A percentile compares a stretch with the other conserved stretches of the same genome.
Conservation (phyloP, 345 rosid species). For the Angophora floribunda region DNA sequence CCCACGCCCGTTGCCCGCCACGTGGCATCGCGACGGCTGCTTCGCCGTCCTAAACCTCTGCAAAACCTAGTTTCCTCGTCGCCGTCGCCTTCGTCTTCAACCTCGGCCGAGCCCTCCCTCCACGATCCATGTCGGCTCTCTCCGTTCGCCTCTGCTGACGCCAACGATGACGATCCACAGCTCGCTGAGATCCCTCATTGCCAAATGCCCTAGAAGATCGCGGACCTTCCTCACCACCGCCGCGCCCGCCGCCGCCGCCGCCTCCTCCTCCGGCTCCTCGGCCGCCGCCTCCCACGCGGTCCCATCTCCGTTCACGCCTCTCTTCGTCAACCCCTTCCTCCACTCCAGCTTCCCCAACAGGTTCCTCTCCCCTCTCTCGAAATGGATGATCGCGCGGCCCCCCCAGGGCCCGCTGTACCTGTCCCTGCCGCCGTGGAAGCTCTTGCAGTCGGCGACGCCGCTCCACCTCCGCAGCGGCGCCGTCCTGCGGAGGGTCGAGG, state of each 20-base stretch:
- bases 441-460: constrained; percentile 75
- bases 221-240: constrained; percentile 31
- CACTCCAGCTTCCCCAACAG: constrained; percentile 9
- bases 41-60: background rate
- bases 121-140: rapidly evolving
- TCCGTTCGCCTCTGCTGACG: rapidly evolving
- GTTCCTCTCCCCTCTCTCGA: constrained; percentile 31
- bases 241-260: constrained; percentile 11
- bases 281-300: constrained; percentile 8
- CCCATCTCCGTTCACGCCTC: constrained; percentile 13
- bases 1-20: background rate
- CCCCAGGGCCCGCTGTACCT: constrained; percentile 73
- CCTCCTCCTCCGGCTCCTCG: constrained; percentile 6
- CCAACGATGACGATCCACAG: constrained; percentile 49
- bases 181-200: constrained; percentile 24
- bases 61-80: background rate
- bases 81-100: background rate
- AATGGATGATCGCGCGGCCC: constrained; percentile 48
- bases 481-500: constrained; percentile 45
- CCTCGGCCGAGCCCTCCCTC: background rate
- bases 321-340: constrained; percentile 10
- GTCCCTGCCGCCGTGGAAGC: constrained; percentile 82
- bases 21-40: background rate
- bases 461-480: constrained; percentile 38
- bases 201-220: constrained; percentile 8